Base-by-base conservation (phyloP, 495 filamentous ascomycete genomes). In the Evansstolkia leycettana region DNA sequence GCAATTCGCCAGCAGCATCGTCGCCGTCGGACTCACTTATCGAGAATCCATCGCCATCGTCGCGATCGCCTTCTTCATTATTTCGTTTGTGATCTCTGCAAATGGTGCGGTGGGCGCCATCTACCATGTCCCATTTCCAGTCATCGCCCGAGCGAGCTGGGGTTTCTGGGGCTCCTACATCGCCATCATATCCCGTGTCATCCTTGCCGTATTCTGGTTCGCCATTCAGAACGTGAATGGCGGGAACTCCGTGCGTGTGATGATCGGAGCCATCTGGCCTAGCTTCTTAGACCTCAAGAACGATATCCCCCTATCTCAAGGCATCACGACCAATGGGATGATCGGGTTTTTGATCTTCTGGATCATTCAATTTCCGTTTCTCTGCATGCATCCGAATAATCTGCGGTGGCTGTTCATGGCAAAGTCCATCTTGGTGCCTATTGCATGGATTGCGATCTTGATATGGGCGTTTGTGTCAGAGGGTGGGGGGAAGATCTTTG, bases 131-230 rank as follows among this genome's bases (percentile, higher is more conserved):
- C 75, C 76, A 3, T 84, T 83, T 54, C 75, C 78, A 7, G 76
- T 83, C 3, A 69, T 78, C 36, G 69, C 73, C 1, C 70, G 78
- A 12, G 75, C 76, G 7, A 64, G 64, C 39, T 84, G 77, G 58
- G 80, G 80, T 1, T 83, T 78, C 55, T 83, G 74, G 60, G 67
- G 77, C 32, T 69, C 70, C 3, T 82, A 81, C 45, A 68, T 84
- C 43, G 65, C 70, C 16, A 79, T 82, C 33, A 56, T 82, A 7
- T 79, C 75, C 0, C 68, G 80, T n/a, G 62, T 70, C 0, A 72
- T 82, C 36, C 63, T 82, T 4, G 78, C 77, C 6, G 57, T 81
- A 45, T 82, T 83, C 56, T 83, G 80, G 79, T 74, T 81, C 17
- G 75, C 74, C 10, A 80, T 84, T 33, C 73, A 82, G 47, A 70